Conservation (phyloP, 805 yeast species). For the Sungouiella thailandica region DNA sequence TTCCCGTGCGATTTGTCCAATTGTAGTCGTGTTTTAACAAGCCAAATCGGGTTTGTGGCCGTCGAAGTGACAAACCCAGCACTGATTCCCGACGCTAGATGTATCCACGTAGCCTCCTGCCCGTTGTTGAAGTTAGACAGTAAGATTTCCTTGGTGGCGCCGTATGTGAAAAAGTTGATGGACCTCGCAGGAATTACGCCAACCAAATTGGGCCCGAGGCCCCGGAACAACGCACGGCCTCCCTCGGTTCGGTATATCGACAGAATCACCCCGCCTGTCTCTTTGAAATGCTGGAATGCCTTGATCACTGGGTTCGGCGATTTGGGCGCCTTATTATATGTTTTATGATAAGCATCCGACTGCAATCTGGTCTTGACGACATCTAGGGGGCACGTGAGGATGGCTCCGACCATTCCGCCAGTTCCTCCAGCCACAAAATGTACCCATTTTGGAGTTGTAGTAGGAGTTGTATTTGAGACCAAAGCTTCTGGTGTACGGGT, state of each 20-base stretch:
- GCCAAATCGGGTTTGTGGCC: constrained; percentile 97
- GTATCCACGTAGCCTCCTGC: constrained; percentile 78
- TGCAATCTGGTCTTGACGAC: constrained; percentile 94
- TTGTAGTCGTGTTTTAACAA: constrained; percentile 90
- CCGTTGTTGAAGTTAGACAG: constrained; percentile 64
- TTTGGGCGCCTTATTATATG: constrained; percentile 47
- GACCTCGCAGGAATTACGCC: constrained; percentile 98
- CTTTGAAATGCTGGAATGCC: constrained; percentile 68
- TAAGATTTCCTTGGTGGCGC: constrained; percentile 81
- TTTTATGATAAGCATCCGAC: constrained; percentile 69
- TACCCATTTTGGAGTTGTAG: constrained; percentile 44
- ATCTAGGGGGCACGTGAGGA: constrained; percentile 91
- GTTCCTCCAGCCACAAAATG: constrained; percentile 88
- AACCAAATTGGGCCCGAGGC: constrained; percentile 92
- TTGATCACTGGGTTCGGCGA: constrained; percentile 34
- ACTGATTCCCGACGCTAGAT: constrained; percentile 75
- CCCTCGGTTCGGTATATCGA: constrained; percentile 77
- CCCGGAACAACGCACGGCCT: constrained; percentile 79
- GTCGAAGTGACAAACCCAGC: constrained; percentile 96
- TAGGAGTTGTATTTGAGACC: constrained; percentile 2
- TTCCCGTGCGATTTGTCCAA: constrained; percentile 69
- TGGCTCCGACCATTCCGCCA: constrained; percentile 98
- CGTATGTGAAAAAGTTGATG: constrained; percentile 93
- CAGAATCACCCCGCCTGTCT: constrained; percentile 69
- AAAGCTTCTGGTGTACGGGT: constrained; percentile 32